Base-by-base conservation (phyloP, 176 grass and related monocot genomes). In the Alloteropsis semialata region DNA sequence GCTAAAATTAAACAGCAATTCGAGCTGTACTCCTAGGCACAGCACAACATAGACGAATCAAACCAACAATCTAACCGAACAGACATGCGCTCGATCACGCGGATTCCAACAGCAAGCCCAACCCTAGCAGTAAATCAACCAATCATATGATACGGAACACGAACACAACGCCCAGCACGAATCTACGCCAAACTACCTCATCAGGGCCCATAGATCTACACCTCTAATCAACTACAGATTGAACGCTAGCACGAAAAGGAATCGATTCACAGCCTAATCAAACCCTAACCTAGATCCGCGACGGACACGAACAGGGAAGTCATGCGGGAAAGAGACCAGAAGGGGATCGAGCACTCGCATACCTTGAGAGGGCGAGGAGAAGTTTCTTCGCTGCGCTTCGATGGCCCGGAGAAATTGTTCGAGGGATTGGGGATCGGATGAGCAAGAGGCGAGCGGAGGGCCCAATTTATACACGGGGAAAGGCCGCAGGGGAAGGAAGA, bases 321-420 rank as follows among this genome's bases (percentile, higher is more conserved):
- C 42, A 63, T 50, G n/a, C 48, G 21, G 42, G 6, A 30, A 4
- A 45, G 0, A 4, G 10, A 44, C 10, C 18, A 19, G 17, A 39
- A 17, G 16, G 62, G 22, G 69, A 61, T 80, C 59, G 61, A 10
- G 12, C 41, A 22, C 17, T 58, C 41, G 50, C 69, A 28, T 89
- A 89, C 87, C 87, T 89, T 76, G 76, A 74, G 36, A 36, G 6
- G 38, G 79, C 65, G 1, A n/a, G 32, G 32, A 18, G 30, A 6
- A 21, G 27, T 37, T 57, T 19, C 25, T 65, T 45, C 18, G 55
- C 65, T 72, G 45, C 55, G 54, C 74, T 72, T 65, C 45, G 65
- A 42, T 63, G n/a, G 65, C 15, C 21, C 0, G 18, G 24, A 18
- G 29, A 63, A 18, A 34, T 81, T 25, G 30, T 54, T 5, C 1